Conservation (phyloP, 202 grass and related monocot genomes). For the Musa balbisiana region DNA sequence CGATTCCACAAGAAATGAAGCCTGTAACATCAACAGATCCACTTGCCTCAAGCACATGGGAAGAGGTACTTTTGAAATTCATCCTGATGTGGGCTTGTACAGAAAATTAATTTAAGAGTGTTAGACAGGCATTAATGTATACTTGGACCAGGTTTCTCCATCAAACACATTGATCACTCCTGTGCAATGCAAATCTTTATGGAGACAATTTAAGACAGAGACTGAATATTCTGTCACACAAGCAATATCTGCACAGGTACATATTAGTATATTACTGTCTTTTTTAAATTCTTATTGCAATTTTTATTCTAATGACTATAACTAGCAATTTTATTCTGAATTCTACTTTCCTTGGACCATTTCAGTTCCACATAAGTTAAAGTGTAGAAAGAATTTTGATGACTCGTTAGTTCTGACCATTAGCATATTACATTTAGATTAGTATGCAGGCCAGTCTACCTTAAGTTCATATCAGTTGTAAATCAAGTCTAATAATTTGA, state of each 20-base stretch:
- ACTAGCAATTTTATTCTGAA: neutral
- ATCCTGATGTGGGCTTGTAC: no score
- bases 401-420: neutral
- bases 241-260: slow-evolving; percentile 24
- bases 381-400: neutral
- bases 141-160: slow-evolving; percentile 8
- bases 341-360: no score
- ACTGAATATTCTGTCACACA: slow-evolving; percentile 22
- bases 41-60: slow-evolving; percentile 77
- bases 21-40: slow-evolving; percentile 40
- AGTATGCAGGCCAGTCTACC: no score
- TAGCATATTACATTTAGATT: neutral
- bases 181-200: slow-evolving; percentile 25
- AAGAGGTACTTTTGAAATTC: slow-evolving; percentile 37
- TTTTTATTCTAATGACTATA: neutral
- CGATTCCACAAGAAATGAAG: slow-evolving; percentile 33
- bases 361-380: no score
- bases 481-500: no score
- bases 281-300: neutral
- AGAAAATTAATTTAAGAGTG: neutral
- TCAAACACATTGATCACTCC: slow-evolving; percentile 24
- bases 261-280: neutral
- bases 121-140: neutral
- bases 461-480: no score
- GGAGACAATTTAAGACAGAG: slow-evolving; percentile 24